Percentiles rank a stretch among this genome's conserved stretches.
These are phyloP conservation scores for Chrysoporthe puriensis DNA, from an alignment of 2,329 filamentous ascomycete genomes.

Conservation along the genomic window DNA sequence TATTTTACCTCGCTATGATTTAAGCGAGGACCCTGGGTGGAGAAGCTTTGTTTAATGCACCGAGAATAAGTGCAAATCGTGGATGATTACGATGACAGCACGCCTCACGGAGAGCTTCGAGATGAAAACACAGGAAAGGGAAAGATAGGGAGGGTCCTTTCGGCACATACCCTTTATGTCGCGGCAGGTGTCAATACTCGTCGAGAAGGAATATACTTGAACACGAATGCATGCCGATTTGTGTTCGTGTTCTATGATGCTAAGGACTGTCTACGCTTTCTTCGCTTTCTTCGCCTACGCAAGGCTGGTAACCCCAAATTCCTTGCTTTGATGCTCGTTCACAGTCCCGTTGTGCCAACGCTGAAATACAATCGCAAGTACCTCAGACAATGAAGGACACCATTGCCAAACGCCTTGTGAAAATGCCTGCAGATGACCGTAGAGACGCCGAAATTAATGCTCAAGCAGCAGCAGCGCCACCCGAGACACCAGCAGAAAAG, in stretches of 20 bases:
- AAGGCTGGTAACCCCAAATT: background rate
- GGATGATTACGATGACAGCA: background rate
- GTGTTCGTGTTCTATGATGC: background rate
- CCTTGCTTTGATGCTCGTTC: background rate
- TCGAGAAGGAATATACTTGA: background rate
- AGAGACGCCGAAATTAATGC: background rate
- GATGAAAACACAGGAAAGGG: background rate
- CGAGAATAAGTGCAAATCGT: background rate
- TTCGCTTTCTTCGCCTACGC: background rate
- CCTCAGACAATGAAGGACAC: background rate
- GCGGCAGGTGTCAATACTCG: background rate
- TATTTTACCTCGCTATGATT: background rate
- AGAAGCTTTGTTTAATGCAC: background rate
- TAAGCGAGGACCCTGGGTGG: background rate
- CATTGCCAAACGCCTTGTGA: background rate
- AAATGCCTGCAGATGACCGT: background rate
- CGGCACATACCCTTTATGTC: background rate
- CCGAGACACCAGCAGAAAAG: background rate
- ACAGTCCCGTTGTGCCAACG: background rate
- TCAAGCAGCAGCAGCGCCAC: background rate
- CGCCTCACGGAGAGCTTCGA: background rate
- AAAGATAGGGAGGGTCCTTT: background rate
- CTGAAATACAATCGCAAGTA: background rate
- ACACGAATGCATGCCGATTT: background rate
- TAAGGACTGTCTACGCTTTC: background rate